phyloP scores from a whole-genome alignment of 208 protist genomes.

The Tritrichomonas musculus region DNA sequence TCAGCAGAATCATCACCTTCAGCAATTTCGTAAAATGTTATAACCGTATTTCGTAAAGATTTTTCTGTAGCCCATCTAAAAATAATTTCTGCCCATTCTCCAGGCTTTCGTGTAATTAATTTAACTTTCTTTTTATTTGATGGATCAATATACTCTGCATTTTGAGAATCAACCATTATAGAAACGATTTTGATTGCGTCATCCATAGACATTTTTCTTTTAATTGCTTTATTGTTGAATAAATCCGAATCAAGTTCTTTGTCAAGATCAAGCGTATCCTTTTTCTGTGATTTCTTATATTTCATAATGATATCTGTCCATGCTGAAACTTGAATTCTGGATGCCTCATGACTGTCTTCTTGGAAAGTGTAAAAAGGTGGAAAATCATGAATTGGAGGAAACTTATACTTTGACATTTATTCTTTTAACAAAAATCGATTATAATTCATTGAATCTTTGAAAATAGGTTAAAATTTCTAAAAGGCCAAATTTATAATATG shows the following conservation, averaged over 20 bases:
- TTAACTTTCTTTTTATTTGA: not conserved
- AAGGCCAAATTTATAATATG: no score
- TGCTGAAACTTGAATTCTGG: not conserved
- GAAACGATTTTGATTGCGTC: not conserved
- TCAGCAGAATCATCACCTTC: not conserved
- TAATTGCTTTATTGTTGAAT: constrained; percentile 7
- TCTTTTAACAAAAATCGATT: no score
- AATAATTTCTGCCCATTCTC: not conserved
- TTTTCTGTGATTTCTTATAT: not conserved
- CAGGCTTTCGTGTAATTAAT: not conserved
- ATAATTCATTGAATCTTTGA: no score
- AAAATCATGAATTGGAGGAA: not conserved
- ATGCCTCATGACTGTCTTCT: not conserved
- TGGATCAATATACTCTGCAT: not conserved
- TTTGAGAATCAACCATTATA: not conserved
- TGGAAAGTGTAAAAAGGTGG: not conserved
- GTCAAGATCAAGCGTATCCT: not conserved
- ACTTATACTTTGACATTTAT: no score
- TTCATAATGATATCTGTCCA: not conserved
- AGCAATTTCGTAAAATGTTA: constrained; percentile 15
- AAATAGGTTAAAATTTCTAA: no score
- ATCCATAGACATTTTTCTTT: not conserved
- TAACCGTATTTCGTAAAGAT: not conserved
- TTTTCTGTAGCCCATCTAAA: not conserved
- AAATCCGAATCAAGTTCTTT: not conserved